Base-by-base conservation (phyloP, 2,329 filamentous ascomycete genomes). In the Clarireedia monteithiana region DNA sequence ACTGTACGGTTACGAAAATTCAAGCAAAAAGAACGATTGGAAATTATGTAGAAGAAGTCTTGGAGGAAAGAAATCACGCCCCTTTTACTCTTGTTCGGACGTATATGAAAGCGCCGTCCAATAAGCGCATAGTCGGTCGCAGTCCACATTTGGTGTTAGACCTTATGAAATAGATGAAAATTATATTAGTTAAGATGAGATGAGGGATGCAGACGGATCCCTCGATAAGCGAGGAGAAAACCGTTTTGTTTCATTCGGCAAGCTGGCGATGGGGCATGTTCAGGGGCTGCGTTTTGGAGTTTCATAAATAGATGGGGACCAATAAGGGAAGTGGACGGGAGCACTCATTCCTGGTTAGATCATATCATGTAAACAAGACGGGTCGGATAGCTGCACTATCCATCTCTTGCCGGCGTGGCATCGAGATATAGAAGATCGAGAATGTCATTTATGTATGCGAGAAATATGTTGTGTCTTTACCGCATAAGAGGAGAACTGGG, bases 121-220 rank as follows among this genome's bases (percentile, higher is more conserved):
- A 24, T 27, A 42, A 49, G 45, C n/a, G 1, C 2, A 9, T 44
- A 4, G 14, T n/a, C 12, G 15, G 6, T 5, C 14, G 39, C n/a
- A 27, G 6, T 24, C 26, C 24, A 34, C 2, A 50, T 50, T 17
- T 14, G 20, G 39, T n/a, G 17, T 36, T 50, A 24, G 38, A 34
- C 6, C 24, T 15, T 30, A 14, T 20, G 20, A 40, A 44, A 50
- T 45, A 55, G 26, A 55, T 55, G 52, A 55, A 55, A 36, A 36
- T 15, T 44, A 44, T 26, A 55, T 50, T 26, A 36, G 46, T 14
- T 55, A 50, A 55, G 47, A 55, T 49, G 53, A 55, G 20, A 6
- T 20, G 47, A 55, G 27, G 38, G 27, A 38, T 26, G 36, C 44
- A 38, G 17, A 50, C 44, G 46, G 53, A 15, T 24, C 39, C 40